Conservation (phyloP, 768 basidiomycete genomes). For the Mycena floridula region DNA sequence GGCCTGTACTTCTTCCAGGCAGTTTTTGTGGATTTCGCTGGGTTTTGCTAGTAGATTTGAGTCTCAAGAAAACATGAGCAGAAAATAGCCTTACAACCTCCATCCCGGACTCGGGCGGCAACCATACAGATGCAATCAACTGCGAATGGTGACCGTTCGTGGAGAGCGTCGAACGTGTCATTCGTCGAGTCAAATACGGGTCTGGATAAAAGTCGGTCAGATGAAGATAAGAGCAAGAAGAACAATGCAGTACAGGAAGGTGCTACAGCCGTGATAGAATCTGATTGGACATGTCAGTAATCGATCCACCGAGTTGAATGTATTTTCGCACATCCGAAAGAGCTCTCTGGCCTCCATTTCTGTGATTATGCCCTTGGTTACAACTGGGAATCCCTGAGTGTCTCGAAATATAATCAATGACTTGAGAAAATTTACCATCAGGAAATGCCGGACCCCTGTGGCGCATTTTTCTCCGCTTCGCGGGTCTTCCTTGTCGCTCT, state of each 20-base stretch:
- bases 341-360: conserved; percentile 83
- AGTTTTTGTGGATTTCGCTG: conserved; percentile 67
- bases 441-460: conserved; percentile 67
- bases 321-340: conserved; percentile 65
- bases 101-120: conserved; percentile 84
- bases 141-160: conserved; percentile 88
- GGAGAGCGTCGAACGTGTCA: conserved; percentile 86
- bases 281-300: conserved; percentile 31
- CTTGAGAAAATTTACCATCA: conserved; percentile 48
- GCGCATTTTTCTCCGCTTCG: conserved; percentile 66
- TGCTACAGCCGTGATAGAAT: conserved; percentile 90
- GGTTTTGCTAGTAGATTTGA: conserved; percentile 45
- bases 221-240: conserved; percentile 13
- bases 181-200: conserved; percentile 78
- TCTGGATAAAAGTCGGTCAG: conserved; percentile 18
- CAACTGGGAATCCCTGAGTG: conserved; percentile 50
- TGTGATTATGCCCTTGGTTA: conserved; percentile 75
- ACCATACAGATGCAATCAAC: conserved; percentile 93
- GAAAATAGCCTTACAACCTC: conserved; percentile 54
- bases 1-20: conserved; percentile 78
- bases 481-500: conserved; percentile 61
- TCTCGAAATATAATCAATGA: conserved; percentile 2
- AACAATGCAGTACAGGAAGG: conserved; percentile 46
- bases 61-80: background rate
- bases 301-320: conserved; percentile 3